These are phyloP conservation scores for Sonneratia caseolaris DNA, from an alignment of 345 rosid species.

Conservation along the genomic window DNA sequence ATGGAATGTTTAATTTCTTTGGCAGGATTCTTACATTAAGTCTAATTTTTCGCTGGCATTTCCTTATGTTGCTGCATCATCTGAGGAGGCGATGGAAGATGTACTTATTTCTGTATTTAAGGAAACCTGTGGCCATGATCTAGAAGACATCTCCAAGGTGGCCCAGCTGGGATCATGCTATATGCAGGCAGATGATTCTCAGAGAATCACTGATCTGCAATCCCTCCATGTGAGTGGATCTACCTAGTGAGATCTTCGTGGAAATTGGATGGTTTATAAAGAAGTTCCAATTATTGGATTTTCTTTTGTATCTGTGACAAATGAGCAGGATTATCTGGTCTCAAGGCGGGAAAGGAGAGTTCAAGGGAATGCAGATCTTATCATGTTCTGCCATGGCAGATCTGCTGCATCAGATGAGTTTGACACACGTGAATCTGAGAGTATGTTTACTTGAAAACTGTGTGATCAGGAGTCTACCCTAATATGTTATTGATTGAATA, in stretches of 20 bases:
- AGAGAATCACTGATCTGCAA: constrained; percentile 48
- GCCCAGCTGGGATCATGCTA: constrained; percentile 70
- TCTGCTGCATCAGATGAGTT: constrained; percentile 26
- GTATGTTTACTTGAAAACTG: constrained; percentile 18
- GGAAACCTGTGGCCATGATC: constrained; percentile 50
- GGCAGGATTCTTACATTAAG: constrained; percentile 46
- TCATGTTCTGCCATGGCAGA: constrained; percentile 59
- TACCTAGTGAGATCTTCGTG: background rate
- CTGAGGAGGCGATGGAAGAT: constrained; percentile 64
- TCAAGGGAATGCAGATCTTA: constrained; percentile 56
- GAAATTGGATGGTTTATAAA: background rate
- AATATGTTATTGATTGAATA: background rate
- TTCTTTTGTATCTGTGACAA: background rate
- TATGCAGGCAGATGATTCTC: constrained; percentile 45
- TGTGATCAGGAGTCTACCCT: background rate
- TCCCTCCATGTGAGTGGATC: constrained; percentile 49
- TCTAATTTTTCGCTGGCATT: constrained; percentile 92
- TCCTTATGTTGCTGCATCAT: constrained; percentile 68
- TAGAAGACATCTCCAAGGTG: constrained; percentile 36
- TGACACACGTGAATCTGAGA: constrained; percentile 40
- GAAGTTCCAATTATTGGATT: background rate
- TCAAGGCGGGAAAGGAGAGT: constrained; percentile 51
- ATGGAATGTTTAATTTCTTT: constrained; percentile 11
- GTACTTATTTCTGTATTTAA: constrained; percentile 57
- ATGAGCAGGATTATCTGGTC: constrained; percentile 54